These are phyloP conservation scores for Talaromyces sp. DNA, from an alignment of 2,329 filamentous ascomycete genomes.

Conservation along the genomic window DNA sequence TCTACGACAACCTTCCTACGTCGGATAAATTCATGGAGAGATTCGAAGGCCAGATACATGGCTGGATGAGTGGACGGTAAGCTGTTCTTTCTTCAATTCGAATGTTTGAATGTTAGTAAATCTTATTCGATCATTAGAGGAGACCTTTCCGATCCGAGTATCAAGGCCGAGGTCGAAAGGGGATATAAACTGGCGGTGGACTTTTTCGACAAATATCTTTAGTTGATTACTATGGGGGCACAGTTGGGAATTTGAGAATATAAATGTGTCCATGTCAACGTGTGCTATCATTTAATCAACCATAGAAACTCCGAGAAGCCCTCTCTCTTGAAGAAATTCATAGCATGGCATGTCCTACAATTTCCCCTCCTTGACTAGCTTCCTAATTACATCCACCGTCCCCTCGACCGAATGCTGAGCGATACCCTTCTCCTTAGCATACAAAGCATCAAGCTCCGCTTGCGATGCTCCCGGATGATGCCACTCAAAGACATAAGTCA, in stretches of 20 bases:
- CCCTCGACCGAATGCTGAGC: constrained; percentile 4
- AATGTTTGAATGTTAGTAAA: too few species aligned
- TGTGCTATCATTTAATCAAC: background rate
- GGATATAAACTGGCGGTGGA: constrained; percentile 30
- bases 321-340: too few species aligned
- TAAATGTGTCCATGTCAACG: background rate
- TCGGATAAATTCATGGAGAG: constrained; percentile 50
- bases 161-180: constrained; percentile 59
- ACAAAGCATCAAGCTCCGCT: background rate
- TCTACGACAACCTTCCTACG: constrained; percentile 21
- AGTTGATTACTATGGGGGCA: too few species aligned
- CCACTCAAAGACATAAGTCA: constrained; percentile 45
- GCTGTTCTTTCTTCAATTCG: background rate
- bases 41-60: constrained; percentile 65
- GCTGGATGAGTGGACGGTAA: constrained; percentile 66
- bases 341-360: background rate
- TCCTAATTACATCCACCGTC: constrained; percentile 1
- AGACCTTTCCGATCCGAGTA: constrained; percentile 53
- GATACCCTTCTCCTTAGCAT: background rate
- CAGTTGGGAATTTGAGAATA: background rate
- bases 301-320: background rate
- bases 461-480: constrained; percentile 27
- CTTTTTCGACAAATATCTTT: constrained; percentile 8
- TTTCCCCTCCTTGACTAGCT: constrained; percentile 6
- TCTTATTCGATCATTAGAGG: constrained; percentile 25